Conservation (phyloP, 2,329 filamentous ascomycete species). For the Pseudopithomyces chartarum region DNA sequence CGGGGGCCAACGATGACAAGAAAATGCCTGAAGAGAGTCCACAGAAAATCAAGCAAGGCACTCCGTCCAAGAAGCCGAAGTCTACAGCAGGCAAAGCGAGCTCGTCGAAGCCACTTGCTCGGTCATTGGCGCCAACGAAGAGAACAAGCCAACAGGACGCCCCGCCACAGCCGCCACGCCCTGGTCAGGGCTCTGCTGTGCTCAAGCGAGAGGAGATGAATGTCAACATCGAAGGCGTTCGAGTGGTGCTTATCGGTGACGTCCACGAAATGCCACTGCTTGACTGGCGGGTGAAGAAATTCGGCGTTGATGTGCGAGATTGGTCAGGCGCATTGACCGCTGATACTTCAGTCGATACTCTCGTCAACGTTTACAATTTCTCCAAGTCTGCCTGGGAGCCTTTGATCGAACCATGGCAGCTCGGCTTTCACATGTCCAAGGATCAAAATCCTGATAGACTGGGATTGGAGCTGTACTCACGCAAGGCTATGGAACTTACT, state of each 20-base stretch:
- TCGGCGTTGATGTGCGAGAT: constrained; percentile 81
- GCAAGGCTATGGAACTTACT: constrained; percentile 89
- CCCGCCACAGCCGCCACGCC: constrained; percentile 59
- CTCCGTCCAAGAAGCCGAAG: constrained; percentile 53
- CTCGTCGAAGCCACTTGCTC: constrained; percentile 52
- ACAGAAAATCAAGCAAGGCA: constrained; percentile 60
- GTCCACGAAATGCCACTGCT: constrained; percentile 93
- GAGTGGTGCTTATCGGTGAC: constrained; percentile 93
- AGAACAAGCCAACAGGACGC: constrained; percentile 58
- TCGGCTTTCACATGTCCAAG: constrained; percentile 87
- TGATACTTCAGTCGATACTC: constrained; percentile 88
- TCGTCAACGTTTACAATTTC: constrained; percentile 98
- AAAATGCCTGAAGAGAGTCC: constrained; percentile 57
- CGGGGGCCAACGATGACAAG: constrained; percentile 56
- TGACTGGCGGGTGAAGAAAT: constrained; percentile 90
- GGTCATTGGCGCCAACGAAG: constrained; percentile 52
- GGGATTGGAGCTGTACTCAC: constrained; percentile 83
- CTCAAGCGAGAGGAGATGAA: constrained; percentile 78
- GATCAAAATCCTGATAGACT: constrained; percentile 76
- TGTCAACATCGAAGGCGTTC: constrained; percentile 84
- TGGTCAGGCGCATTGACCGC: constrained; percentile 90
- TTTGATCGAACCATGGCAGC: constrained; percentile 91
- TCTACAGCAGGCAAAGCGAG: constrained; percentile 53
- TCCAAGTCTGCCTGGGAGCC: constrained; percentile 99
- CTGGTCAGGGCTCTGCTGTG: constrained; percentile 53